Base-by-base conservation (phyloP, 345 rosid genomes). In the Ricinus communis region DNA sequence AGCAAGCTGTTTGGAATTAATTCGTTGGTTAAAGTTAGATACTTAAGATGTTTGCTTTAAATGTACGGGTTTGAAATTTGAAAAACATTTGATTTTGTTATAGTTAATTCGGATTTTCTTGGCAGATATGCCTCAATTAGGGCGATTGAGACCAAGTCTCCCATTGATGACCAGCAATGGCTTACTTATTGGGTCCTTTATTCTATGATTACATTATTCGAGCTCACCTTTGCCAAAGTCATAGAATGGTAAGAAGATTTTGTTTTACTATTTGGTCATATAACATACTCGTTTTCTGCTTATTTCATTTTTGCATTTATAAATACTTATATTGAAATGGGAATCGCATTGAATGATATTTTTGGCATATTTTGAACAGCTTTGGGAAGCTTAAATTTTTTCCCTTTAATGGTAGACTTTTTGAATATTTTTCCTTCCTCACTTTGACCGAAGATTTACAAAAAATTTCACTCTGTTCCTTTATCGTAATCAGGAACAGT, bases 141-240 rank as follows among this genome's bases (percentile, higher is more conserved):
- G 77, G 98, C 97, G 52, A 91, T 90, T 76, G 97, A 95, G 87
- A 88, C 93, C 33, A 90, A 86, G 61, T 89, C 98, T 69, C 89
- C 78, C 8, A 79, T 79, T 28, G 99, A 92, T 81, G 99, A 95
- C 77, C 83, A 86, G 74, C 98, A 95, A 60, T 92, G 98, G 99
- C 90, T 95, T 49, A 88, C 98, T 40, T 95, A 95, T 70, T 92
- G 98, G 97, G 91, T 95, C 61, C 92, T 95, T 41, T 93, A 95
- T 72, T 95, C 97, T 12, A 79, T 93, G 85, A 84, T 88, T 67
- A 82, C 99, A 5, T 92, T 95, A 74, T 74, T 90, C 33, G 99
- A 95, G 84, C 97, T 92, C 75, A 94, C 98, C 11, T 94, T 94
- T 71, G 85, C 86, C 38, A 93, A 86, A 85, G 81, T 89, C 72